A percentile compares a stretch with the other conserved stretches of the same genome.
Evolutionary conservation across 2,329 filamentous ascomycete species (phyloP).

Genomic region (Fusarium hainanense): DNA sequence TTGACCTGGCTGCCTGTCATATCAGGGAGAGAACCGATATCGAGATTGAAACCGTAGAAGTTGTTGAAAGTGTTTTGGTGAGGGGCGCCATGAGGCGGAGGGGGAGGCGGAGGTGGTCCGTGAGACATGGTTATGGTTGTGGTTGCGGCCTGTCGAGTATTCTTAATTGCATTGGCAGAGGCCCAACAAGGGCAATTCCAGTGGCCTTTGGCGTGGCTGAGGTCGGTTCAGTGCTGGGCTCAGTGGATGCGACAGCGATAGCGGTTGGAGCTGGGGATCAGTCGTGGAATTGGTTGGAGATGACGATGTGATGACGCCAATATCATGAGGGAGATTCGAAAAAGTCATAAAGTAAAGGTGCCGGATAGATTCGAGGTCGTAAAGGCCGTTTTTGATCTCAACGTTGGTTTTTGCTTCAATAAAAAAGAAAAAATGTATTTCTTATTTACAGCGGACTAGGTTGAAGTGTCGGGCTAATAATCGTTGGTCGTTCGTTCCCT

Average conservation of each 20-base stretch:
- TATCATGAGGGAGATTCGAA: constrained; percentile 7
- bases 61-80: constrained; percentile 45
- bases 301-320: constrained; percentile 6
- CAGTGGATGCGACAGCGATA: constrained; percentile 19
- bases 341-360: neutral
- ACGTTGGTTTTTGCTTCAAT: neutral
- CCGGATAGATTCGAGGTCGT: neutral
- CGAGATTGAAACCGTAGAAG: constrained; percentile 52
- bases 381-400: constrained; percentile 6
- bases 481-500: neutral
- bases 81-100: constrained; percentile 43
- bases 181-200: constrained; percentile 24
- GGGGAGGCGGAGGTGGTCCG: constrained; percentile 51
- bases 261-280: constrained; percentile 2
- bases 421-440: neutral
- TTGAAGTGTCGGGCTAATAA: neutral
- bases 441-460: neutral
- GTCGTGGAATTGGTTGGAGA: constrained; percentile 10
- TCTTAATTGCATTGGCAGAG: constrained; percentile 46
- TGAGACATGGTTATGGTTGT: constrained; percentile 48
- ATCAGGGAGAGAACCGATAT: constrained; percentile 46
- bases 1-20: constrained; percentile 44
- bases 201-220: constrained; percentile 19
- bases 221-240: constrained; percentile 7
- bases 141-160: constrained; percentile 37